phyloP scores from a whole-genome alignment of 225 moss, liverwort and hornwort genomes.

The Pleurozium schreberi region DNA sequence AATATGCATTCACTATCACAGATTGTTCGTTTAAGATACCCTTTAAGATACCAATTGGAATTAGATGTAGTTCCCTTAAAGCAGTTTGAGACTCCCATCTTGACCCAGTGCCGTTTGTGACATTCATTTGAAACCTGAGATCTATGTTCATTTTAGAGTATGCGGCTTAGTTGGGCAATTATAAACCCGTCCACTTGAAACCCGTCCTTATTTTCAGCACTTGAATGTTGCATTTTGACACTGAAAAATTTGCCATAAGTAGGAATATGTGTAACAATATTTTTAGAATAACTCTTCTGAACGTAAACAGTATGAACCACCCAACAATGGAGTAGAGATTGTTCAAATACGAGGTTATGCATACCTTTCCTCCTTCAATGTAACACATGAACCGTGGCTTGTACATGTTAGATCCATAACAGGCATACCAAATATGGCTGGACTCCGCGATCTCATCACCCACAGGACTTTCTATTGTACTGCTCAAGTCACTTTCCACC shows the following conservation, averaged over 20 bases:
- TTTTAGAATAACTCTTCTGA: background rate
- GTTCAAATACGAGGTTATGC: background rate
- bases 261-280: background rate
- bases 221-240: background rate
- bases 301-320: background rate
- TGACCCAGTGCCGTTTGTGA: background rate
- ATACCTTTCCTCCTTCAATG: slow-evolving; percentile 75
- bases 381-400: slow-evolving; percentile 76
- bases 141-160: too few relatives aligned
- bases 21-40: background rate
- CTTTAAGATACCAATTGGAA: background rate
- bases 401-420: slow-evolving; percentile 69
- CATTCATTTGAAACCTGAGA: background rate
- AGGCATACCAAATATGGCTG: slow-evolving; percentile 66
- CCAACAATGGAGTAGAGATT: background rate
- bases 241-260: background rate
- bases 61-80: background rate
- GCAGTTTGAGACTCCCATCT: background rate
- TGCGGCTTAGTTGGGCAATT: background rate
- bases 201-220: background rate
- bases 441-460: background rate
- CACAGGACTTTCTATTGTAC: background rate
- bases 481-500: background rate
- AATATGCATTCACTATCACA: background rate
- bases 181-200: background rate